Percentiles rank a stretch among this genome's conserved stretches.
phyloP scores from a whole-genome alignment of 176 grass and related monocot species.

The Aegilops sharonensis region DNA sequence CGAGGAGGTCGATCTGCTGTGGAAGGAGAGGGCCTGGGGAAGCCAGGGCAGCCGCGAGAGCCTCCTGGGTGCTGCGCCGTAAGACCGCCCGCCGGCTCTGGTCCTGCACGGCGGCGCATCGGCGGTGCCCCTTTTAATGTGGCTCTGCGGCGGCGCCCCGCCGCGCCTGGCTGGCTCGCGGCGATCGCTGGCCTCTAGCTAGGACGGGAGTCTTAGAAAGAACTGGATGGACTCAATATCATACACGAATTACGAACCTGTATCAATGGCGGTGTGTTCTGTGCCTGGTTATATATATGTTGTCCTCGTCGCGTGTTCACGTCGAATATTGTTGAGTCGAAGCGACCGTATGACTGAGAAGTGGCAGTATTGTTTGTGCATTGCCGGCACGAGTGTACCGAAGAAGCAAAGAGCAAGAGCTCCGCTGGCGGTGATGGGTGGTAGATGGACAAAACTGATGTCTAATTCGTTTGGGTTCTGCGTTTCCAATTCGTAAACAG shows the following conservation, averaged over 20 bases:
- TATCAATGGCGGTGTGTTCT: neutral
- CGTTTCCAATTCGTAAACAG: neutral
- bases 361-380: neutral
- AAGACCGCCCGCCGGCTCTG: constrained; percentile 10
- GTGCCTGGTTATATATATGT: neutral
- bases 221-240: constrained; percentile 3
- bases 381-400: neutral
- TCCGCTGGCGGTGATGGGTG: neutral
- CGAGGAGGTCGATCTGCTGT: constrained; percentile 73
- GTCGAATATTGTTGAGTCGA: neutral
- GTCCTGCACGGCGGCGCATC: neutral
- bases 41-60: constrained; percentile 24
- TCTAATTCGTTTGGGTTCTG: neutral
- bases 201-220: neutral
- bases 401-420: neutral
- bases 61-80: constrained; percentile 39
- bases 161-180: neutral
- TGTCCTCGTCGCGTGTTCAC: neutral
- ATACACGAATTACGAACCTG: neutral
- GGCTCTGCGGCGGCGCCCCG: neutral
- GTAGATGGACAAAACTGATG: neutral
- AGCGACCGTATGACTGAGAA: neutral
- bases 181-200: neutral
- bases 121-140: constrained; percentile 11
- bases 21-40: constrained; percentile 78